Percentiles rank a stretch among this genome's conserved stretches.
phyloP scores from a whole-genome alignment of 1,284 basidiomycete genomes.

The Moniliophthora roreri region DNA sequence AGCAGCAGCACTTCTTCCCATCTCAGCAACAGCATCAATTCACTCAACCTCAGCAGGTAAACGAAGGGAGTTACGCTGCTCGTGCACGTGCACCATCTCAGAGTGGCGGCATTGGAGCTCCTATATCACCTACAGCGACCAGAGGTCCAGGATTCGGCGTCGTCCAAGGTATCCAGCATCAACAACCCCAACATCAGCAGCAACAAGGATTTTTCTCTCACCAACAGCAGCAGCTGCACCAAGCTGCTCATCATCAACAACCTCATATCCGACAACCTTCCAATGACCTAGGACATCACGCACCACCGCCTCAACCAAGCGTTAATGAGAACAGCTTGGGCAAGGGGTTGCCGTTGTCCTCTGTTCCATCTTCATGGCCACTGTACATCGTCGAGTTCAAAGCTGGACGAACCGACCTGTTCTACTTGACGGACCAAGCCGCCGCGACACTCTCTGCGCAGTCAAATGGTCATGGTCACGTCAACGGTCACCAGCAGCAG shows the following conservation, averaged over 20 bases:
- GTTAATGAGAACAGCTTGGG: conserved; percentile 62
- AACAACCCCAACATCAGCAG: conserved; percentile 30
- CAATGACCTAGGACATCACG: conserved; percentile 34
- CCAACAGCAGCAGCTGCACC: conserved; percentile 1
- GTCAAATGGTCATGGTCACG: conserved; percentile 3
- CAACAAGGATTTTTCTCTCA: conserved; percentile 6
- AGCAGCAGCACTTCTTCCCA: conserved; percentile 4
- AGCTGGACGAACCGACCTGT: conserved; percentile 92
- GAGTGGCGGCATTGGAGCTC: conserved; percentile 24
- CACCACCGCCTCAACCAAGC: background rate
- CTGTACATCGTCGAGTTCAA: conserved; percentile 98
- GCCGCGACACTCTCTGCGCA: conserved; percentile 11
- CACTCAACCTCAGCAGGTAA: background rate
- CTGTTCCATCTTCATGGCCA: conserved; percentile 82
- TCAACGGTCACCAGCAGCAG: conserved; percentile 2
- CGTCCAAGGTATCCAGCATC: conserved; percentile 34
- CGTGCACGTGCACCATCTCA: conserved; percentile 9
- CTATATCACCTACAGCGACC: conserved; percentile 44
- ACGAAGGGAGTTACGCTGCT: conserved; percentile 12
- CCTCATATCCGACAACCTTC: background rate
- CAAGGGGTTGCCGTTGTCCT: conserved; percentile 84
- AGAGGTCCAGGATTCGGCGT: conserved; percentile 25
- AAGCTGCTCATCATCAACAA: background rate
- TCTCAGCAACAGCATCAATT: background rate
- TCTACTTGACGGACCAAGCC: conserved; percentile 75